Evolutionary conservation across 441 rosid species (phyloP).

Genomic region (Kokia cookei): DNA sequence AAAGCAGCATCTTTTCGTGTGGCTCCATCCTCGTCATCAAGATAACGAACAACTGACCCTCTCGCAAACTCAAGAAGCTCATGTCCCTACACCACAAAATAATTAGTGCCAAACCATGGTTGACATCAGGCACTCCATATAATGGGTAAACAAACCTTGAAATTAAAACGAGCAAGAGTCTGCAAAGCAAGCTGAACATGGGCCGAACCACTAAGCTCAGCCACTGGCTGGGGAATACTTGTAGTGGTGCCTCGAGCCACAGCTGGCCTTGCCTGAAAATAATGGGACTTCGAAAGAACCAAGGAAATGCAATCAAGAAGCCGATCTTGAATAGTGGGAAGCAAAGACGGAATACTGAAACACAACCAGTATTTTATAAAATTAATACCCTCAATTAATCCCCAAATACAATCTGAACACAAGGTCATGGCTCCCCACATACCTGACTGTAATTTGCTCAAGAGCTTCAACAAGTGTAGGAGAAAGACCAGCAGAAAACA

Average conservation of each 20-base stretch:
- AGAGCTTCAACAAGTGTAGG: constrained; percentile 83
- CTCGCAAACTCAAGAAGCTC: constrained; percentile 96
- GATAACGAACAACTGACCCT: constrained; percentile 81
- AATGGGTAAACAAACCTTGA: constrained; percentile 51
- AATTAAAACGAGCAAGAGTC: constrained; percentile 93
- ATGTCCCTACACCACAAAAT: constrained; percentile 66
- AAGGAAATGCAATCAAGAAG: constrained; percentile 75
- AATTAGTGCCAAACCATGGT: constrained; percentile 19
- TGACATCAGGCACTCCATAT: constrained; percentile 1
- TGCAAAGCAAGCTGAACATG: constrained; percentile 94
- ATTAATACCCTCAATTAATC: constrained; percentile 5
- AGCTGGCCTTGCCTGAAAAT: constrained; percentile 65
- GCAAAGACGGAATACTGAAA: constrained; percentile 87
- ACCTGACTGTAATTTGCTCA: constrained; percentile 87
- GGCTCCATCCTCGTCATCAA: constrained; percentile 92
- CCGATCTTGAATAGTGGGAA: constrained; percentile 82
- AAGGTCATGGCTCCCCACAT: background rate
- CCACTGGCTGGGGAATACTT: constrained; percentile 50
- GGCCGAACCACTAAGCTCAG: constrained; percentile 67
- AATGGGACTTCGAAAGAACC: constrained; percentile 80
- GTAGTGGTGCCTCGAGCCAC: constrained; percentile 51
- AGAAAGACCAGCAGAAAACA: constrained; percentile 89
- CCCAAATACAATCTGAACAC: constrained; percentile 6
- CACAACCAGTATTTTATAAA: constrained; percentile 13
- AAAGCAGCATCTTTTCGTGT: constrained; percentile 96